These are phyloP conservation scores for Hericium rajendrae DNA, from an alignment of 768 basidiomycete species.

Conservation along the genomic window DNA sequence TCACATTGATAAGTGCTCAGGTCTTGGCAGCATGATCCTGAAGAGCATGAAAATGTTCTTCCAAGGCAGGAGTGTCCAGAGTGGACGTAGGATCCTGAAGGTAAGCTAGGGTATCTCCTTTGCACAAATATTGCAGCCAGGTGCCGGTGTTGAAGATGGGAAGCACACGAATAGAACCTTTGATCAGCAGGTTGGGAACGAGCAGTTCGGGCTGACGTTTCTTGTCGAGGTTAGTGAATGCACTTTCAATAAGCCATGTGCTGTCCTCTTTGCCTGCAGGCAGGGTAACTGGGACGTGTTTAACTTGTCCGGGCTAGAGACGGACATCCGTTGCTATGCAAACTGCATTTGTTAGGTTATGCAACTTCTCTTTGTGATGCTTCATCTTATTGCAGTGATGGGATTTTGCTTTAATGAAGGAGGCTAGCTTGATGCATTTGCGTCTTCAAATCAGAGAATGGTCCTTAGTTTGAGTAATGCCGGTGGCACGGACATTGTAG, in stretches of 20 bases:
- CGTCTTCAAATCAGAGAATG: slow-evolving; percentile 10
- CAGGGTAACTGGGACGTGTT: not conserved
- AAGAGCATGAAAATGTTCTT: too few relatives aligned
- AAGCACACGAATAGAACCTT: not conserved
- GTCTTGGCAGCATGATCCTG: too few relatives aligned
- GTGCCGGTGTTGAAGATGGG: not conserved
- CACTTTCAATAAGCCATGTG: slow-evolving; percentile 1
- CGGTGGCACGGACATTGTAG: too few relatives aligned
- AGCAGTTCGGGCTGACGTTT: not conserved
- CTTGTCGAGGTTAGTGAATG: not conserved
- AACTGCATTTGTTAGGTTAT: not conserved
- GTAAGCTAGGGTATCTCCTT: not conserved
- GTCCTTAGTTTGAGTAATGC: not conserved
- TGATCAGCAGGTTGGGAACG: not conserved
- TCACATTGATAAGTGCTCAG: too few relatives aligned
- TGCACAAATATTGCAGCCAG: not conserved
- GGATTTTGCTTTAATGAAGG: not conserved
- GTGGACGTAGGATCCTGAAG: not conserved
- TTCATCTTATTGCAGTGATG: not conserved
- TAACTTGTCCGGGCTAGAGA: slow-evolving; percentile 1
- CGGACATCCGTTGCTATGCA: not conserved
- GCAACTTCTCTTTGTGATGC: too few relatives aligned
- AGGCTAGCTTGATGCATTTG: not conserved
- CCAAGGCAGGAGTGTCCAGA: not conserved
- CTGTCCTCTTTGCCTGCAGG: not conserved